A percentile compares a stretch with the other conserved stretches of the same genome.
Conservation (phyloP, 352 stramenopile species). For the Elongisporangium senticosum region DNA sequence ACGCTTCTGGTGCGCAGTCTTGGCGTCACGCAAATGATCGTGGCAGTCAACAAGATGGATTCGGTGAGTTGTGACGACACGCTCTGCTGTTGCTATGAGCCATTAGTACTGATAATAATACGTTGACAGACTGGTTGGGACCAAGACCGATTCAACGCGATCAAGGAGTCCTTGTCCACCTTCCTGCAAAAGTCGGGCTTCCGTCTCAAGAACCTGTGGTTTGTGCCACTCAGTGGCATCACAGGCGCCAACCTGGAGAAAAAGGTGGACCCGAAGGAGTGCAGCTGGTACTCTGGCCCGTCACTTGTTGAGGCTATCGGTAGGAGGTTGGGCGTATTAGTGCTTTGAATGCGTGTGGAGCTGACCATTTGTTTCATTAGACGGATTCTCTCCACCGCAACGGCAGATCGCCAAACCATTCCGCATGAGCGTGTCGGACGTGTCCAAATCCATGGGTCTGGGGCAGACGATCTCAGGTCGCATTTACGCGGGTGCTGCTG, state of each 20-base stretch:
- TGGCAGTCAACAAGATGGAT: slow-evolving; percentile 99
- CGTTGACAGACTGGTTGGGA: slow-evolving; percentile 48
- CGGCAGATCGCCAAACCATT: slow-evolving; percentile 81
- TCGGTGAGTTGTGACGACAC: slow-evolving; percentile 33
- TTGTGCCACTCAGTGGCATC: slow-evolving; percentile 86
- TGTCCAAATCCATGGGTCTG: slow-evolving; percentile 82
- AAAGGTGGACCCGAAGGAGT: slow-evolving; percentile 38
- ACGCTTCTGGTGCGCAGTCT: slow-evolving; percentile 91
- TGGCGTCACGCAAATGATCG: slow-evolving; percentile 93
- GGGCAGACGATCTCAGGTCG: slow-evolving; percentile 77
- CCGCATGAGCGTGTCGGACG: slow-evolving; percentile 80
- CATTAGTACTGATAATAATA: slow-evolving; percentile 7
- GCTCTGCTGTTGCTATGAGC: background rate
- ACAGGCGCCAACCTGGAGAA: slow-evolving; percentile 78
- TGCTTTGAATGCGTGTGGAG: background rate
- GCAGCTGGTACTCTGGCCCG: slow-evolving; percentile 69
- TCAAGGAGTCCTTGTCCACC: slow-evolving; percentile 60
- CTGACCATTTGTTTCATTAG: slow-evolving; percentile 15
- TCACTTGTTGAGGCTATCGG: slow-evolving; percentile 80
- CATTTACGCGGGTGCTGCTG: slow-evolving; percentile 74
- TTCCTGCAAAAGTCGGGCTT: slow-evolving; percentile 80
- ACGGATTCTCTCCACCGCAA: slow-evolving; percentile 67
- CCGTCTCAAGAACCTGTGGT: slow-evolving; percentile 74
- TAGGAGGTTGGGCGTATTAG: slow-evolving; percentile 10
- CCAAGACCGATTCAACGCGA: slow-evolving; percentile 73